phyloP scores from a whole-genome alignment of 140 eudicot species.

The Anethum foeniculum region DNA sequence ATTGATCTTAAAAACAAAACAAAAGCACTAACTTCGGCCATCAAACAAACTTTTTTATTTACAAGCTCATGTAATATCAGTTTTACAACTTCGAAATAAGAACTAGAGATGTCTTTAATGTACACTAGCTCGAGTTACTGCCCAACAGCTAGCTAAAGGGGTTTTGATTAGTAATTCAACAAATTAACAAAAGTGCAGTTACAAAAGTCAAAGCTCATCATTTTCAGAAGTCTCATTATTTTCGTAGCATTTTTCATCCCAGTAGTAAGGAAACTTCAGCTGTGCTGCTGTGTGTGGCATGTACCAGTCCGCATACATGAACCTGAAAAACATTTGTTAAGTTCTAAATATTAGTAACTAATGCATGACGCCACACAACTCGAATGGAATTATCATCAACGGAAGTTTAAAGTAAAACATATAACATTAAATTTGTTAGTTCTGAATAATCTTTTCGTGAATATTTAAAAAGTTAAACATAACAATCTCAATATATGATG shows the following conservation, averaged over 20 bases:
- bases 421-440: background rate
- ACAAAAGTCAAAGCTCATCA: slow-evolving; percentile 51
- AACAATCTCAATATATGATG: background rate
- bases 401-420: background rate
- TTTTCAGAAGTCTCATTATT: slow-evolving; percentile 28
- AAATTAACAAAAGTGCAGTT: background rate
- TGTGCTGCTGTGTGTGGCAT: slow-evolving; percentile 79
- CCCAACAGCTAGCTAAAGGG: background rate
- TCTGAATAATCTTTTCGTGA: background rate
- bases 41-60: background rate
- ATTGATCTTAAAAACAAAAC: background rate
- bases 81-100: background rate
- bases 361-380: background rate
- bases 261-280: slow-evolving; percentile 51
- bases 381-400: too few relatives aligned
- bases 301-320: slow-evolving; percentile 61
- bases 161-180: background rate
- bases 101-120: background rate
- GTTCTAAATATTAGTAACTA: slow-evolving; percentile 1
- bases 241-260: slow-evolving; percentile 67
- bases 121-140: background rate
- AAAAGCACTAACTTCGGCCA: background rate
- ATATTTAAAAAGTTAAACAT: background rate
- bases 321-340: slow-evolving; percentile 40
- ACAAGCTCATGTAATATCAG: background rate